Percentiles rank a stretch among this genome's conserved stretches.
These are phyloP conservation scores for Pseudogymnoascus sp. DNA, from an alignment of 2,329 filamentous ascomycete species.

Conservation along the genomic window DNA sequence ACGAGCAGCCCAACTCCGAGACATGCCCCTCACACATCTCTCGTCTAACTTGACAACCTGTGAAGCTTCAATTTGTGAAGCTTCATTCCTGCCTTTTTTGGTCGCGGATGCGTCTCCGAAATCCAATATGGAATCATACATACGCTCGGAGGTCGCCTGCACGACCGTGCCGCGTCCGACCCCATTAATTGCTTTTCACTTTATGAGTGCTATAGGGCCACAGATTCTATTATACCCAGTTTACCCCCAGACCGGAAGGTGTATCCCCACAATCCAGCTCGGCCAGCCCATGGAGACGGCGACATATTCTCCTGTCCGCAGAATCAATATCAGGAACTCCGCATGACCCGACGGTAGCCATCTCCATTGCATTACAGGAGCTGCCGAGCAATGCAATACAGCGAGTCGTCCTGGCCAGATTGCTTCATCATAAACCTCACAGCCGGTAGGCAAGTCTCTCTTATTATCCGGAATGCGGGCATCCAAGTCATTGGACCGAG, in stretches of 20 bases:
- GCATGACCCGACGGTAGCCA: neutral
- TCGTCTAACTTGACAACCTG: neutral
- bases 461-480: slow-evolving; percentile 8
- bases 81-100: neutral
- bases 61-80: neutral
- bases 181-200: neutral
- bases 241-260: slow-evolving; percentile 1
- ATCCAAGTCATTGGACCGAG: slow-evolving; percentile 5
- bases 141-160: neutral
- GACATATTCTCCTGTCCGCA: neutral
- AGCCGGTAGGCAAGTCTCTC: neutral
- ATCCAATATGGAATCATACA: slow-evolving; percentile 1
- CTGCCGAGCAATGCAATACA: neutral
- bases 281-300: neutral
- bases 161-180: neutral
- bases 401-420: neutral
- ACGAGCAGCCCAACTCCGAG: neutral
- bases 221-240: slow-evolving; percentile 1
- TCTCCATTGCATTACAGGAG: neutral
- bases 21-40: neutral
- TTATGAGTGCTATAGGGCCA: neutral
- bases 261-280: slow-evolving; percentile 1
- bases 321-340: slow-evolving; percentile 3
- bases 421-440: slow-evolving; percentile 2
- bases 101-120: neutral